Evolutionary conservation across 768 basidiomycete species (phyloP), one percentile per base, ranked within the genome.

Genomic region (Tylopilus cervinicoccineus): DNA sequence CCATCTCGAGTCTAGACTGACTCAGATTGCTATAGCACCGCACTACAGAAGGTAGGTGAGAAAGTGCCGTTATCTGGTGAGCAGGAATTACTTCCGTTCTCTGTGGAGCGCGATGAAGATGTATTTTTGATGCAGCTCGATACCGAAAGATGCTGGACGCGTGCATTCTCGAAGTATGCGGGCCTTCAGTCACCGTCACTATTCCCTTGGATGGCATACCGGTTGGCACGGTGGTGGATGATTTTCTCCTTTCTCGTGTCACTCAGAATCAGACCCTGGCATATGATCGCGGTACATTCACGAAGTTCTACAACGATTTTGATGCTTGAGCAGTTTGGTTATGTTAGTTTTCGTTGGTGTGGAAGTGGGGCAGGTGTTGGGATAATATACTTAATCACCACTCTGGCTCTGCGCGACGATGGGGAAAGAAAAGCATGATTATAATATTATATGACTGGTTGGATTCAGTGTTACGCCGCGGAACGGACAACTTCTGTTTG

Each of bases 31-130:
- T 39, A 31, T 47, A 86, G 85, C 28, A 70, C 71, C 29, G 81
- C 84, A 3, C 74, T 88, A 20, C 65, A 68, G 11, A 80, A 78
- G 55, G 74, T 87, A 51, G 85, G 84, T 0, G 77, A 83, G 56
- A 78, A 81, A 16, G 74, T 86, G 34, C 85, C 86, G 22, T 69
- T 88, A 46, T 82, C 85, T 4, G 74, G 75, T 74, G 51, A 53
- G 72, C 20, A 38, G 13, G 28, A 11, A 28, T 28, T 28, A 28
- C 6, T 28, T 5, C 11, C 27, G 27, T n/a, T n/a, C n/a, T n/a
- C n/a, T n/a, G n/a, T n/a, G n/a, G n/a, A n/a, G n/a, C n/a, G n/a
- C n/a, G n/a, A n/a, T n/a, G n/a, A n/a, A n/a, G n/a, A n/a, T n/a
- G n/a, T n/a, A n/a, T 11, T 28, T 11, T 28, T 20, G 24, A n/a